Base-by-base conservation (phyloP, 306 rosid genomes). In the Rosa persica region DNA sequence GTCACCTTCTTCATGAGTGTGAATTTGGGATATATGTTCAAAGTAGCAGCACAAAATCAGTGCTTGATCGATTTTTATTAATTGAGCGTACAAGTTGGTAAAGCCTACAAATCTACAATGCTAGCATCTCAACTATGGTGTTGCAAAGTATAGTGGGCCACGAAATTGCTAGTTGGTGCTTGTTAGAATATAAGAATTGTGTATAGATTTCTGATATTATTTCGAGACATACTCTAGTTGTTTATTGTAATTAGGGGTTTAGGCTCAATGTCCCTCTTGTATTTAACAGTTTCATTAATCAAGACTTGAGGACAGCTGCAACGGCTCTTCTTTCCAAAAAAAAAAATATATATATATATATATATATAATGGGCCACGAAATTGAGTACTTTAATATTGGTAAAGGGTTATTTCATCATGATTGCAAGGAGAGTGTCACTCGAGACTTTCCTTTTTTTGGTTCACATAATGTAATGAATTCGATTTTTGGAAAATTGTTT, bases 1-100 rank as follows among this genome's bases (percentile, higher is more conserved):
- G 80, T 70, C 75, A 51, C 69, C 44, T 70, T 78, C 77, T 60
- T 39, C 69, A 6, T 48, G 70, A 78, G 73, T 70, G 48, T 57
- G 12, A 58, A 27, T 54, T 66, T 66, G 71, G 46, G 46, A 19
- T 17, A 39, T 51, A 27, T 27, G 39, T 39, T 54, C 49, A 68
- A 77, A 78, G 81, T 49, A 17, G 62, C 20, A 10, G 22, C 0
- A 68, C 36, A 36, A 19, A 20, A 30, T n/a, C 38, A 43, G 55
- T 1, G 12, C 55, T 70, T 25, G 19, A 36, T 70, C 17, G 19
- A 36, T 16, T 46, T 49, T 77, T 67, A 51, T 48, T 36, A 49
- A 65, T 67, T 42, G 60, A 66, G 70, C 25, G 47, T 66, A 66
- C 47, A 66, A 13, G 47, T 66, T 39, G 70, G 44, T 30, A 66